Evolutionary conservation across 1,139 yeast genomes (phyloP).

Genomic region (Debaryomyces robertsiae): DNA sequence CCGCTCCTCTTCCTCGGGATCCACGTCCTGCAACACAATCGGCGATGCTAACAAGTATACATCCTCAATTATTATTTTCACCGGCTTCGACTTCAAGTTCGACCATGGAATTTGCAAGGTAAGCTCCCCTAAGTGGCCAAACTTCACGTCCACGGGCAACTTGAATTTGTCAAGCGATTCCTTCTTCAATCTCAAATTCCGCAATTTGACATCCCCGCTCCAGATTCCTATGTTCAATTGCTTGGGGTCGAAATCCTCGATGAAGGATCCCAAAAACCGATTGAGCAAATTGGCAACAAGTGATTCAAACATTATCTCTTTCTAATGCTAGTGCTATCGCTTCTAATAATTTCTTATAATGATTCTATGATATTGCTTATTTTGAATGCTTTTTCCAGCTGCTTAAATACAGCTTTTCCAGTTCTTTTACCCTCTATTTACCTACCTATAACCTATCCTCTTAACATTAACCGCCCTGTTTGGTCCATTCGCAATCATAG

Average conservation of each 20-base stretch:
- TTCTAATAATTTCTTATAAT: neutral
- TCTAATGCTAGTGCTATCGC: neutral
- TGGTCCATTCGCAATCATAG: neutral
- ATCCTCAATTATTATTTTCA: conserved; percentile 84
- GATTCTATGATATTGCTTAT: neutral
- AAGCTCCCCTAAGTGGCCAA: conserved; percentile 88
- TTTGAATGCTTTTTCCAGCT: neutral
- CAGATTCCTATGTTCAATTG: conserved; percentile 95
- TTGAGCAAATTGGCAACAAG: conserved; percentile 57
- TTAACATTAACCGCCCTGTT: neutral
- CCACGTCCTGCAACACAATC: conserved; percentile 51
- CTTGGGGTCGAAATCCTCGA: conserved; percentile 93
- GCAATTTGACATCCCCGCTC: conserved; percentile 94
- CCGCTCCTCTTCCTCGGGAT: conserved; percentile 64
- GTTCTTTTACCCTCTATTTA: neutral
- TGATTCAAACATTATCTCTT: conserved; percentile 53
- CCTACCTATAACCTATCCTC: neutral
- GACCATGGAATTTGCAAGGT: conserved; percentile 97
- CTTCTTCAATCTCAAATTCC: conserved; percentile 72
- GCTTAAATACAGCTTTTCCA: too few species aligned
- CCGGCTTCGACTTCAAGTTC: conserved; percentile 89
- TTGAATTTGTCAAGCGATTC: conserved; percentile 85
- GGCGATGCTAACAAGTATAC: conserved; percentile 85
- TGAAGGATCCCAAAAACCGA: conserved; percentile 66
- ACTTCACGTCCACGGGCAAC: conserved; percentile 84